Base-by-base conservation (phyloP, 306 rosid genomes). In the Betula pendula region DNA sequence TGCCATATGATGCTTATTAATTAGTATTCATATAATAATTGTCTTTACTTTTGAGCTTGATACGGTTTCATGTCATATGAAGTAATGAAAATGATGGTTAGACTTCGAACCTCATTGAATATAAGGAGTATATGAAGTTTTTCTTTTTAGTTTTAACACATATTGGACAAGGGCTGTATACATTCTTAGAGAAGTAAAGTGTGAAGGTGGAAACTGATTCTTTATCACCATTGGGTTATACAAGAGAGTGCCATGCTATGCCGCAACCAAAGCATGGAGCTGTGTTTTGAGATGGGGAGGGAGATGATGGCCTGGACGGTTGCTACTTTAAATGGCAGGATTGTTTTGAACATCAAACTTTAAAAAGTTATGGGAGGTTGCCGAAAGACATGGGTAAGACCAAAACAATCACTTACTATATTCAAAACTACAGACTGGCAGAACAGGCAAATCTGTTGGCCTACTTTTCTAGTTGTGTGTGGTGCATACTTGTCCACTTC, bases 61-160 rank as follows among this genome's bases (percentile, higher is more conserved):
- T 31, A 71, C 45, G 44, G 70, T 76, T 65, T 60, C 75, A 66
- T 38, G 51, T 71, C 38, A 70, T 47, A 66, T 58, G 60, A 7
- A 51, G 47, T 68, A 60, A 38, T 67, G 51, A 62, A 65, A 51
- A 69, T 17, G 43, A 66, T 38, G 15, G 5, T 19, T 17, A 50
- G n/a, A 40, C 69, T 65, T 51, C 45, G 17, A 35, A 59, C 20
- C 40, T 27, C 33, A 65, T 69, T 50, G n/a, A 31, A 51, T 29
- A 70, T 14, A 11, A 71, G 66, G 70, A 68, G 56, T 45, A 11
- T 75, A 27, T 45, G 45, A 38, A 70, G 3, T 2, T 45, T 20
- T 35, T 17, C 51, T 20, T 35, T 17, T 33, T 31, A 43, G 55
- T 25, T 56, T 40, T 31, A 14, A 44, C 13, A 40, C 45, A 22